Evolutionary conservation across 139 green algal species (phyloP).

Genomic region (Chlorokybus atmophyticus): DNA sequence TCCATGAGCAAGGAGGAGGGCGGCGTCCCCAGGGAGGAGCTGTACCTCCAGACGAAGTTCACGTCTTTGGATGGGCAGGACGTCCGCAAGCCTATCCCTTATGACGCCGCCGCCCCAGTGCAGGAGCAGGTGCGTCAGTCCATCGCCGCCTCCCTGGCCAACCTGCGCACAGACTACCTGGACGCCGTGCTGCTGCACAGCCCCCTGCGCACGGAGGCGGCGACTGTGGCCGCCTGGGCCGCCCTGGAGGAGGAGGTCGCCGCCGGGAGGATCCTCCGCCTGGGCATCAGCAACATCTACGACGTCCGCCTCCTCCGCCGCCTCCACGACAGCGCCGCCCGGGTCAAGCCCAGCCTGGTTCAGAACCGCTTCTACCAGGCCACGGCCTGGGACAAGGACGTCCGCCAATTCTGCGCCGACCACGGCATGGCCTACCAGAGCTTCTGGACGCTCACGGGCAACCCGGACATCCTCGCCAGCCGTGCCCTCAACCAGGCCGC

Average conservation of each 20-base stretch:
- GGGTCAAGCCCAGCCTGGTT: neutral
- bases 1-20: too few species aligned
- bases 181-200: neutral
- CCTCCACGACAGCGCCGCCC: neutral
- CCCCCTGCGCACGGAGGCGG: neutral
- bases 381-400: neutral
- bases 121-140: neutral
- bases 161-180: neutral
- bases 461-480: neutral
- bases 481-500: too few species aligned
- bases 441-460: conserved; percentile 1
- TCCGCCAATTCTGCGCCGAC: neutral
- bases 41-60: neutral
- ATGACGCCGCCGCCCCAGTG: neutral
- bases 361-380: neutral
- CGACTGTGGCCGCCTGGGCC: too few species aligned
- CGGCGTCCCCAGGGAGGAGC: too few species aligned
- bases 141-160: neutral
- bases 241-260: neutral
- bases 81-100: neutral
- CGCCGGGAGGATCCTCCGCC: neutral
- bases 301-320: neutral
- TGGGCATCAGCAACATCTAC: neutral
- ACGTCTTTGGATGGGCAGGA: neutral
- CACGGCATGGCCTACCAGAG: neutral